Conservation (phyloP, 2,329 filamentous ascomycete species). For the Phaeoacremonium minimum region DNA sequence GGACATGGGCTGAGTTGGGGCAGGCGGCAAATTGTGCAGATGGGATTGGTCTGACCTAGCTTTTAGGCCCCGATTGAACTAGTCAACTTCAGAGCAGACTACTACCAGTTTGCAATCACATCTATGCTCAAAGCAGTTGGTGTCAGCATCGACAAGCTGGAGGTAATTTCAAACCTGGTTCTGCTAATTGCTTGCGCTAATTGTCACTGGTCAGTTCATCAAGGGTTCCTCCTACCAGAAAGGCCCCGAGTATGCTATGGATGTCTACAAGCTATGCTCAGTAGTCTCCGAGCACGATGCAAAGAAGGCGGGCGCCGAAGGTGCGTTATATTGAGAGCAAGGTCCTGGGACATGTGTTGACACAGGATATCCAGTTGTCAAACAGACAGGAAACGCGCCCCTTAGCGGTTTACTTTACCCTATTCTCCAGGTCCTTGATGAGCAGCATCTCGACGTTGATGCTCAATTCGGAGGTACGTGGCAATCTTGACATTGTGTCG, state of each 20-base stretch:
- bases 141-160: slow-evolving; percentile 72
- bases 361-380: too few species aligned
- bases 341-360: too few species aligned
- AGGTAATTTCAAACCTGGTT: too few species aligned
- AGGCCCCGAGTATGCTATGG: slow-evolving; percentile 74
- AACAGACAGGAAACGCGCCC: too few species aligned
- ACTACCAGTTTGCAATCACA: slow-evolving; percentile 76
- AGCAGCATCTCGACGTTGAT: slow-evolving; percentile 84
- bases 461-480: slow-evolving; percentile 71
- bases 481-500: slow-evolving; percentile 1
- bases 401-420: slow-evolving; percentile 76
- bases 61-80: slow-evolving; percentile 86
- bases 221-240: slow-evolving; percentile 81
- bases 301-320: slow-evolving; percentile 85
- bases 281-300: slow-evolving; percentile 75
- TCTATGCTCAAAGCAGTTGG: slow-evolving; percentile 72
- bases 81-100: slow-evolving; percentile 74
- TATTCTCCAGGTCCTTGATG: slow-evolving; percentile 85
- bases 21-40: too few species aligned
- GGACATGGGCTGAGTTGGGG: too few species aligned
- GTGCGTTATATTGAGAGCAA: too few species aligned
- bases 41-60: too few species aligned
- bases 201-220: too few species aligned
- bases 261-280: slow-evolving; percentile 72
- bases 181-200: too few species aligned